Percentiles rank a stretch among this genome's conserved stretches.
phyloP scores from a whole-genome alignment of 257 asterid species.

The Penstemon davidsonii region DNA sequence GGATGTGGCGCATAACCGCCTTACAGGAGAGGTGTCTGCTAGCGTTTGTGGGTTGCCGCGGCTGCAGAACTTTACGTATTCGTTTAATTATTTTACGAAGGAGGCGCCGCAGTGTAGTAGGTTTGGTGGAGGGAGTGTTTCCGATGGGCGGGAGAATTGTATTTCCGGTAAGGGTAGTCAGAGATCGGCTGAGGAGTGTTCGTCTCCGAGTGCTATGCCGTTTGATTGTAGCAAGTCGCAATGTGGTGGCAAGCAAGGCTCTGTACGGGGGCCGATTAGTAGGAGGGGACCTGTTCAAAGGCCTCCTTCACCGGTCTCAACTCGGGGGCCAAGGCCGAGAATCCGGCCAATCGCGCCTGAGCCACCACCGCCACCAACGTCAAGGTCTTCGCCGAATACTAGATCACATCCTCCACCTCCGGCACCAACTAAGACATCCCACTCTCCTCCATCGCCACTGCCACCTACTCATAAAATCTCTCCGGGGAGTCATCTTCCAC shows the following conservation, averaged over 20 bases:
- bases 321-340: too few relatives aligned
- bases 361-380: too few relatives aligned
- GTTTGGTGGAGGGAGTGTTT: slow-evolving; percentile 29
- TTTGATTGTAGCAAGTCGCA: slow-evolving; percentile 36
- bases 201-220: slow-evolving; percentile 32
- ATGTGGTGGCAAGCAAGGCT: background rate
- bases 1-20: slow-evolving; percentile 56
- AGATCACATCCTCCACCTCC: too few relatives aligned
- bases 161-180: slow-evolving; percentile 29
- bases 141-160: slow-evolving; percentile 41
- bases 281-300: too few relatives aligned
- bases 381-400: too few relatives aligned
- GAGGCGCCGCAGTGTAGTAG: slow-evolving; percentile 55
- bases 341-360: too few relatives aligned
- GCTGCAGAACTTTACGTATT: slow-evolving; percentile 59
- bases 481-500: too few relatives aligned
- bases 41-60: slow-evolving; percentile 55
- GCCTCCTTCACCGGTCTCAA: too few relatives aligned
- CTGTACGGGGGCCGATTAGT: too few relatives aligned
- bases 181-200: slow-evolving; percentile 35
- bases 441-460: too few relatives aligned
- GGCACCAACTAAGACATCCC: too few relatives aligned
- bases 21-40: slow-evolving; percentile 61
- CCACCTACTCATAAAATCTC: too few relatives aligned
- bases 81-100: slow-evolving; percentile 56